These are phyloP conservation scores for Irpex lacteus DNA, from an alignment of 1,284 basidiomycete genomes.

Conservation along the genomic window DNA sequence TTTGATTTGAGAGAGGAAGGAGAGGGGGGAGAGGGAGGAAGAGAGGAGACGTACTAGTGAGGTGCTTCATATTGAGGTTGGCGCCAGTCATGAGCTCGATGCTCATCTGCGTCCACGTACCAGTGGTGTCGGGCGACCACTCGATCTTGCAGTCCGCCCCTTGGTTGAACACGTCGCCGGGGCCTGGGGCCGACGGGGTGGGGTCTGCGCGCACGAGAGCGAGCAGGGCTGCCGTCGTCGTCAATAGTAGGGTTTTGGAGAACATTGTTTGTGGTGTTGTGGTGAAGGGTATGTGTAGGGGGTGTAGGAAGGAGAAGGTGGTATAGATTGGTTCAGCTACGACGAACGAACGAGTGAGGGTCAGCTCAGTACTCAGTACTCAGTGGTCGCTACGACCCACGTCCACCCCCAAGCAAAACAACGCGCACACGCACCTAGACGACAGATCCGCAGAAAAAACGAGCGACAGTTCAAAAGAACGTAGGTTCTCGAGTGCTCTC, in stretches of 20 bases:
- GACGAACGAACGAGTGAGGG: no score
- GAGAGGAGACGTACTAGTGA: conserved; percentile 51
- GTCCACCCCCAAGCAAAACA: no score
- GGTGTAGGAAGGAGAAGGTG: no score
- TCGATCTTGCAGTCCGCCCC: conserved; percentile 50
- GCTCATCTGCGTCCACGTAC: conserved; percentile 61
- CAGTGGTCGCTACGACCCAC: no score
- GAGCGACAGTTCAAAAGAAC: no score
- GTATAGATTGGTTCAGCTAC: no score
- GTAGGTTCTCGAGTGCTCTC: no score
- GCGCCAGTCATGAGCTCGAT: conserved; percentile 80
- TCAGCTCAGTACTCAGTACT: no score
- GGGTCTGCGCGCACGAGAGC: conserved; percentile 46
- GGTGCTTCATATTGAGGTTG: conserved; percentile 68
- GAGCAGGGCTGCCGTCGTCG: conserved; percentile 39
- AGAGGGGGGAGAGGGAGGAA: no score
- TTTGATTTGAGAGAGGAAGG: neutral
- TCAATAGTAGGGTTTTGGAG: conserved; percentile 32
- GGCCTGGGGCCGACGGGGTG: conserved; percentile 43
- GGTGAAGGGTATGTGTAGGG: neutral
- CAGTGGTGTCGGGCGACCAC: conserved; percentile 56
- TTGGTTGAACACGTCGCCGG: conserved; percentile 52
- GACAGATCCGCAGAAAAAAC: no score
- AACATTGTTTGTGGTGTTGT: conserved; percentile 35
- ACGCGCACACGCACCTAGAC: no score